Base-by-base conservation (phyloP, 2,329 filamentous ascomycete genomes). In the Sarocladiaceae sp. region DNA sequence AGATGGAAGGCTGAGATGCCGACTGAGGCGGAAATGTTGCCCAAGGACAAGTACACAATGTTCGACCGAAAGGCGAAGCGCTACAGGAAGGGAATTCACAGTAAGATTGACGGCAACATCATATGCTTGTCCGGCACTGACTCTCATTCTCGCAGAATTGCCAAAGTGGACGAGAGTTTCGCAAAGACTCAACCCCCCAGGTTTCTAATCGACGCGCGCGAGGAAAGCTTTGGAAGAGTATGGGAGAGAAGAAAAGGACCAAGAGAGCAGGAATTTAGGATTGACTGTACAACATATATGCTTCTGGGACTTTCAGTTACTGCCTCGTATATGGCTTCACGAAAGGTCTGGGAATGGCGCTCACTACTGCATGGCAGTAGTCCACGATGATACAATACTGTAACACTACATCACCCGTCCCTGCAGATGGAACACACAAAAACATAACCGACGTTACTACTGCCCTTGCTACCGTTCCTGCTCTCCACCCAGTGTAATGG, bases 1-100 rank as follows among this genome's bases (percentile, higher is more conserved):
- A 76, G 86, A 65, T 99, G 94, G 94, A 96, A 94, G 77, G 79
- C 80, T 33, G 90, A 96, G 72, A 99, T 99, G 94, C 94, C 94
- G 20, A 88, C 84, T 23, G 94, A 99, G 78, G 80, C 84, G 64
- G 91, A 97, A 78, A 99, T 99, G 94, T 68, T 96, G 68, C 87
- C 94, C 44, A 87, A 83, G 71, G 94, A 99, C 75, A 99, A 99
- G 75, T 99, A 99, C 75, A 96, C 90, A 25, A 87, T 99, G 64
- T 99, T 97, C 71, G 93, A 96, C 71, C 86, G 92, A 62, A 97
- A 97, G 72, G 91, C 88, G 69, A 96, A 92, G 83, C 86, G 83
- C 62, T 99, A 97, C 71, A 80, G 94, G 67, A 99, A 99, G 83
- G 90, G 91, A 52, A 92, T 99, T 69, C 93, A 97, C 74, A 97